A percentile compares a stretch with the other conserved stretches of the same genome.
These are phyloP conservation scores for Phytophthora foliorum DNA, from an alignment of 352 stramenopile species.

Conservation along the genomic window DNA sequence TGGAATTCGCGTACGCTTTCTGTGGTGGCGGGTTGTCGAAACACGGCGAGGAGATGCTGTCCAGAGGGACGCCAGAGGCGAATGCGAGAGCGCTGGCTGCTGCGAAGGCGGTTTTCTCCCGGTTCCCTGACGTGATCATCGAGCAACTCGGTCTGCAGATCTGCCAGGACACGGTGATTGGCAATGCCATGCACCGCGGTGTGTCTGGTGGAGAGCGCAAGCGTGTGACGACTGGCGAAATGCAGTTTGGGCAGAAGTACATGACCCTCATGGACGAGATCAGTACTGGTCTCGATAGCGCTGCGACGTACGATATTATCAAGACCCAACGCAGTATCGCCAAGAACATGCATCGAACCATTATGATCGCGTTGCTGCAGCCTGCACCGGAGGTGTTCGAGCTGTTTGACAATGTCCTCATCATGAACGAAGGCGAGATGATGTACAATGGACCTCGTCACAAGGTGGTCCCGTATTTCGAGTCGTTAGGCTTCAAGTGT, in stretches of 20 bases:
- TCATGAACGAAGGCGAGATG: constrained; percentile 85
- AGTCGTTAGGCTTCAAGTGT: constrained; percentile 38
- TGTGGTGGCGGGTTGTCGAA: constrained; percentile 40
- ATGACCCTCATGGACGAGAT: constrained; percentile 91
- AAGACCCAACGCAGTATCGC: constrained; percentile 41
- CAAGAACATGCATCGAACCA: constrained; percentile 40
- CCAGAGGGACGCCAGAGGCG: constrained; percentile 40
- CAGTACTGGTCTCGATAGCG: constrained; percentile 90
- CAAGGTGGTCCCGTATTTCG: constrained; percentile 79
- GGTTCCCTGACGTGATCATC: constrained; percentile 59
- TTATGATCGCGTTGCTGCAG: constrained; percentile 78
- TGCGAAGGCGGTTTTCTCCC: constrained; percentile 26
- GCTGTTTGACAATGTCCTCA: constrained; percentile 47
- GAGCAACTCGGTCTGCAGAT: constrained; percentile 55
- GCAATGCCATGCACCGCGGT: constrained; percentile 58
- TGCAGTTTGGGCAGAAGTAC: constrained; percentile 75
- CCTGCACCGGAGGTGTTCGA: constrained; percentile 71
- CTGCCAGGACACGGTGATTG: constrained; percentile 62
- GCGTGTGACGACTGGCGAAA: constrained; percentile 79
- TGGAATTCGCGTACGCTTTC: constrained; percentile 45
- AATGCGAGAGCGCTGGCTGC: constrained; percentile 35
- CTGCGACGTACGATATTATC: constrained; percentile 82
- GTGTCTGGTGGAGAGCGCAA: constrained; percentile 77
- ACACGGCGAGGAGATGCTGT: constrained; percentile 47
- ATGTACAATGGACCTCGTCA: constrained; percentile 84